Evolutionary conservation across 2,329 filamentous ascomycete species (phyloP), one percentile per base, ranked within the genome.

Genomic region (Paramyrothecium roridum): DNA sequence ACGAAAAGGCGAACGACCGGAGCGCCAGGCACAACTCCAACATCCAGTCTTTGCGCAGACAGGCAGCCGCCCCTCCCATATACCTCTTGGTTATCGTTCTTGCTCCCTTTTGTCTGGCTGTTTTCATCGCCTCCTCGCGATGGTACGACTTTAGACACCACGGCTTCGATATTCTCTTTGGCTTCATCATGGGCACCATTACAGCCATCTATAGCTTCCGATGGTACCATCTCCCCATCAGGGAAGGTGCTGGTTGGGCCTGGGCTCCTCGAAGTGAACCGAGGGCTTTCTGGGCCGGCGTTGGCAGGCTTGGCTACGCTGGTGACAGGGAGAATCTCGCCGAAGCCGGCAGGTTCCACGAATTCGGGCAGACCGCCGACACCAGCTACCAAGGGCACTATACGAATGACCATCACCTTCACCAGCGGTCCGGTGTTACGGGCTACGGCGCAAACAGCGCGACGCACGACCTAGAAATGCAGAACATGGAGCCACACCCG

Each of bases 141-240:
- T 98, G 88, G 82, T 92, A 88, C 57, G 88, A 97, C 70, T 96
- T 88, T 75, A 86, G 90, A 43, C 93, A 98, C 71, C 90, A 93
- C 69, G 92, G 88, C n/a, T 93, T 96, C 69, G 93, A 98, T 61
- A 90, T 97, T 61, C 74, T 97, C 2, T 91, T 89, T 59, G 93
- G 93, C n/a, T 89, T 87, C 54, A 61, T 89, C 65, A 88, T 97
- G 58, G 93, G 93, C 10, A 80, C 87, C 16, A 73, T 86, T 48
- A 83, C 83, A 40, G 83, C 90, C 20, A 86, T 87, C 68, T 85
- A 93, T 62, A 83, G 87, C 3, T 96, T 96, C 76, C 81, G 89
- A 22, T 91, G 88, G 76, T 97, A 96, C 68, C 91, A 97, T 67
- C 75, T 95, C 11, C 91, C 92, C 1, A 85, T 96, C 59, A 65